These are phyloP conservation scores for Ricinus communis DNA, from an alignment of 345 rosid species.

Conservation along the genomic window DNA sequence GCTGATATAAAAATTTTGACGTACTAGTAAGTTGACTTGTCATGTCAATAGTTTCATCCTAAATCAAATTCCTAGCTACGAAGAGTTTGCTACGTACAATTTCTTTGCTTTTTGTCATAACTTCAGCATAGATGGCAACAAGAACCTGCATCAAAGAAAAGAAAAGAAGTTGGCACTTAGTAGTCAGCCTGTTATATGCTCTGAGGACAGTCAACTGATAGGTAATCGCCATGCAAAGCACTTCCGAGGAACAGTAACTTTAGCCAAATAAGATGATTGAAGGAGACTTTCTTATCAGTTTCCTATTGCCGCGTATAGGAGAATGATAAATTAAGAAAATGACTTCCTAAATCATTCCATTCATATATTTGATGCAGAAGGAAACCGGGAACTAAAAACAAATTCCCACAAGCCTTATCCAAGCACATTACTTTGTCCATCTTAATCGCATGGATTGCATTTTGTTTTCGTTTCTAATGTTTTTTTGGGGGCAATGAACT, in stretches of 20 bases:
- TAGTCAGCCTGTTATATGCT: not conserved
- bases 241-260: not conserved
- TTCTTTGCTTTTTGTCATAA: not conserved
- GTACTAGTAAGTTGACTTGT: not conserved
- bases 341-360: no score
- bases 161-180: not conserved
- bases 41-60: not conserved
- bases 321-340: no score
- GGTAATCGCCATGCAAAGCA: not conserved
- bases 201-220: no score
- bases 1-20: not conserved
- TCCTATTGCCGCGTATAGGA: no score
- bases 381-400: no score
- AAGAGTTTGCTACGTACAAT: not conserved
- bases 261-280: not conserved
- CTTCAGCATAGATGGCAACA: not conserved
- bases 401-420: no score
- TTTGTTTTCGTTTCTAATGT: no score
- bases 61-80: not conserved
- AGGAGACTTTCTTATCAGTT: not conserved
- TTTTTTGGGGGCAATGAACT: no score
- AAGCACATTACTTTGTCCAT: not conserved
- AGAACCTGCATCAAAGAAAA: not conserved
- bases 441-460: no score
- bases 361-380: no score